Percentiles rank a stretch among this genome's conserved stretches.
Conservation (phyloP, 2,329 filamentous ascomycete species). For the Alternaria brassicae region DNA sequence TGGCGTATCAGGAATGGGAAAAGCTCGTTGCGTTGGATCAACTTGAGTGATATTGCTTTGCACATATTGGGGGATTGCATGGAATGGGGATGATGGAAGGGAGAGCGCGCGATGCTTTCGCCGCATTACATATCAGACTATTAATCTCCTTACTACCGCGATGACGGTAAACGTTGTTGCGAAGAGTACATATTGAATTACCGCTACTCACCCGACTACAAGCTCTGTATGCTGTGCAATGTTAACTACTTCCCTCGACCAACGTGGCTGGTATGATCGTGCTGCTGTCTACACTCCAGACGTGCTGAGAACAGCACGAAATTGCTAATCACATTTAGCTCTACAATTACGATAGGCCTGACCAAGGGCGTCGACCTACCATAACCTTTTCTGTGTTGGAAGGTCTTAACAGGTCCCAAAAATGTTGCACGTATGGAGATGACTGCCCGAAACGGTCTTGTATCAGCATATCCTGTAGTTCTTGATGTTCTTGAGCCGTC, state of each 20-base stretch:
- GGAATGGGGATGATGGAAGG: not conserved
- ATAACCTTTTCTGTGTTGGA: not conserved
- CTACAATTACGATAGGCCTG: no score
- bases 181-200: conserved; percentile 1
- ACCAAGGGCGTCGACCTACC: not conserved
- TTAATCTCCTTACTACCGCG: not conserved
- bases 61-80: not conserved
- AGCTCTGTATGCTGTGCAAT: not conserved
- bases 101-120: not conserved
- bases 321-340: no score
- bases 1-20: conserved; percentile 9
- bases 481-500: not conserved
- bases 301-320: no score
- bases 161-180: not conserved
- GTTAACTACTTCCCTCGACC: not conserved
- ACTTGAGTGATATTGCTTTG: conserved; percentile 5
- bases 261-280: not conserved
- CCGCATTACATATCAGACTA: conserved; percentile 2
- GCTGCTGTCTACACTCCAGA: not conserved
- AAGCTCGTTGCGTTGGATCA: conserved; percentile 11
- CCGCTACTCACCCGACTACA: not conserved
- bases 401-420: not conserved
- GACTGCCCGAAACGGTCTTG: not conserved
- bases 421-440: not conserved
- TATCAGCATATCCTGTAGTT: not conserved